phyloP scores from a whole-genome alignment of 192 early-diverging fungal species.

The Umbelopsis sp. region DNA sequence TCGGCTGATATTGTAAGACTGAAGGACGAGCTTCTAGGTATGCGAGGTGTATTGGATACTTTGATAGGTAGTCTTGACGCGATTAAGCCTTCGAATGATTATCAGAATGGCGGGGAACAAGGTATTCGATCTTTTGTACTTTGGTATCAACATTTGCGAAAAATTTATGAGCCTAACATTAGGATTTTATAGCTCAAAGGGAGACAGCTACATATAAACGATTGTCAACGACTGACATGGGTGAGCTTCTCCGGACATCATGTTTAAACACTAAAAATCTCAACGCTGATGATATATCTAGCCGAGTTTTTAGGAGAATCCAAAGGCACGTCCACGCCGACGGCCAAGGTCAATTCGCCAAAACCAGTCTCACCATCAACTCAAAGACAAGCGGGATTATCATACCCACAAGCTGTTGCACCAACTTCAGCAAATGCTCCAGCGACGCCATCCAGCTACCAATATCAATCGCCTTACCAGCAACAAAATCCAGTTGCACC shows the following conservation, averaged over 20 bases:
- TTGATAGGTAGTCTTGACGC: too few relatives aligned
- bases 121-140: too few relatives aligned
- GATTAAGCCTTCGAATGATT: too few relatives aligned
- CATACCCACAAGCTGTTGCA: conserved; percentile 19
- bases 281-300: conserved; percentile 24
- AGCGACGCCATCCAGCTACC: neutral
- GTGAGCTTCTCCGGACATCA: conserved; percentile 26
- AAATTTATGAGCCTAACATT: too few relatives aligned
- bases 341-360: neutral
- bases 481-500: conserved; percentile 5
- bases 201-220: neutral
- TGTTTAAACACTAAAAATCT: neutral
- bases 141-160: too few relatives aligned
- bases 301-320: conserved; percentile 30
- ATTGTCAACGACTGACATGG: conserved; percentile 11
- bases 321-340: neutral
- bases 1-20: conserved; percentile 29
- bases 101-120: too few relatives aligned
- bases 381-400: neutral
- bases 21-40: conserved; percentile 21
- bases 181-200: neutral
- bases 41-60: neutral
- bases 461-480: neutral
- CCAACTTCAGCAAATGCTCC: conserved; percentile 27
- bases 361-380: conserved; percentile 7